Conservation (phyloP, 495 filamentous ascomycete species). For the Aspergillus carlsbadensis region DNA sequence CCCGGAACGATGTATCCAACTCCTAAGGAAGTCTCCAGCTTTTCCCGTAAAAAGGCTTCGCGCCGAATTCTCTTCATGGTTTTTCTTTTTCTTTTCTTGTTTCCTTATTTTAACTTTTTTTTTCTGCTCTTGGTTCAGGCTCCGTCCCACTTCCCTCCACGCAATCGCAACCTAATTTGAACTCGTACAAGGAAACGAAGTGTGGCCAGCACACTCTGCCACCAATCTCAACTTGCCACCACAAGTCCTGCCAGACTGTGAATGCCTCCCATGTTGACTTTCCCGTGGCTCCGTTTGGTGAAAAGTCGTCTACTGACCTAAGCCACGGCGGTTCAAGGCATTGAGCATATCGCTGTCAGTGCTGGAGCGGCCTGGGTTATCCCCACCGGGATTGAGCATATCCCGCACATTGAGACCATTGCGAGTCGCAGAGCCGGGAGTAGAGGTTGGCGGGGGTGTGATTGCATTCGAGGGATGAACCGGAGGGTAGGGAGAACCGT, state of each 20-base stretch:
- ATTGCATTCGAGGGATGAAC: slow-evolving; percentile 36
- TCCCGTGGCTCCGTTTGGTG: neutral
- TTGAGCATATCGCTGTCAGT: slow-evolving; percentile 59
- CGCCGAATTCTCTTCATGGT: neutral
- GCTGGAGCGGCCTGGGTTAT: slow-evolving; percentile 47
- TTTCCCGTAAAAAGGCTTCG: neutral
- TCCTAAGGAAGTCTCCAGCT: neutral
- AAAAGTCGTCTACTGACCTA: slow-evolving; percentile 21
- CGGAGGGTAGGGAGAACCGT: slow-evolving; percentile 49
- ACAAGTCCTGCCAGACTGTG: neutral
- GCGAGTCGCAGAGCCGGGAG: slow-evolving; percentile 38
- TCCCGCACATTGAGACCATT: slow-evolving; percentile 54
- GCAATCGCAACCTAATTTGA: neutral
- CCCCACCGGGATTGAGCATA: slow-evolving; percentile 49
- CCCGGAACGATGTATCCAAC: neutral
- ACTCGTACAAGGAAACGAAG: neutral
- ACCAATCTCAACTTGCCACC: slow-evolving; percentile 2
- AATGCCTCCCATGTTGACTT: neutral
- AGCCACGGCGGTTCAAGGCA: slow-evolving; percentile 48
- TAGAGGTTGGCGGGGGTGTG: slow-evolving; percentile 42
- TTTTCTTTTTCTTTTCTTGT: too few species aligned
- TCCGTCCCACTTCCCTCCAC: neutral
- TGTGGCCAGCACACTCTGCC: slow-evolving; percentile 26
- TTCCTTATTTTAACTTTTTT: neutral
- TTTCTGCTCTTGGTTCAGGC: slow-evolving; percentile 4